Evolutionary conservation across 805 yeast species (phyloP).

Genomic region (Saccharomycopsis malanga): DNA sequence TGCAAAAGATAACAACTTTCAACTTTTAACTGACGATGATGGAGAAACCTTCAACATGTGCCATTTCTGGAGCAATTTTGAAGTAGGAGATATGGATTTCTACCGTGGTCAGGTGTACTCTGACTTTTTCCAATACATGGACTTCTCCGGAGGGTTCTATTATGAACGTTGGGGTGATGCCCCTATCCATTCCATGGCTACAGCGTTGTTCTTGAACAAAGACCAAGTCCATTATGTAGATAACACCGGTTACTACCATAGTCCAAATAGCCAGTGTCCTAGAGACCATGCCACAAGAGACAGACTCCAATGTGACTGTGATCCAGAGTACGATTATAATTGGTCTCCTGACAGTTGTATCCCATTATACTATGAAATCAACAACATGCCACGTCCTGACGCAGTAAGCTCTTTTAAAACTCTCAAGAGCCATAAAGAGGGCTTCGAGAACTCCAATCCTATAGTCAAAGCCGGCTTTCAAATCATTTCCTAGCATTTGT

Average conservation of each 20-base stretch:
- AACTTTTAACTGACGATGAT: conserved; percentile 41
- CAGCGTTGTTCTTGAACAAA: conserved; percentile 30
- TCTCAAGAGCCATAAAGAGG: conserved; percentile 18
- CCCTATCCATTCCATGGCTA: conserved; percentile 43
- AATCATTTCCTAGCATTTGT: conserved; percentile 6
- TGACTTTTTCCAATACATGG: conserved; percentile 40
- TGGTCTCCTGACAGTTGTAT: conserved; percentile 47
- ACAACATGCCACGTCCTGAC: conserved; percentile 28
- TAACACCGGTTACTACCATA: conserved; percentile 49
- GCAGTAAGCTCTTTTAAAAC: conserved; percentile 24
- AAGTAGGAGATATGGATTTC: conserved; percentile 46
- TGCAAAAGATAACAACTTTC: conserved; percentile 41
- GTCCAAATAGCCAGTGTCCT: conserved; percentile 57
- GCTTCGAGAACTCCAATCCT: conserved; percentile 16
- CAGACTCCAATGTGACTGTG: conserved; percentile 45
- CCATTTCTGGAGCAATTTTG: conserved; percentile 64
- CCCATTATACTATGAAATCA: conserved; percentile 36
- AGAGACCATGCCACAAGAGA: conserved; percentile 38
- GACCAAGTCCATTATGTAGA: conserved; percentile 33
- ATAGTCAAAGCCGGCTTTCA: conserved; percentile 15
- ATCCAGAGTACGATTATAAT: conserved; percentile 41
- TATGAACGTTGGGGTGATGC: conserved; percentile 61
- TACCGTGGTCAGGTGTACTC: conserved; percentile 41
- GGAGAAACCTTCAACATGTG: conserved; percentile 44
- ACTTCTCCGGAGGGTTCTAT: conserved; percentile 45